Conservation (phyloP, 1,284 basidiomycete species). For the Fomitopsis betulina region DNA sequence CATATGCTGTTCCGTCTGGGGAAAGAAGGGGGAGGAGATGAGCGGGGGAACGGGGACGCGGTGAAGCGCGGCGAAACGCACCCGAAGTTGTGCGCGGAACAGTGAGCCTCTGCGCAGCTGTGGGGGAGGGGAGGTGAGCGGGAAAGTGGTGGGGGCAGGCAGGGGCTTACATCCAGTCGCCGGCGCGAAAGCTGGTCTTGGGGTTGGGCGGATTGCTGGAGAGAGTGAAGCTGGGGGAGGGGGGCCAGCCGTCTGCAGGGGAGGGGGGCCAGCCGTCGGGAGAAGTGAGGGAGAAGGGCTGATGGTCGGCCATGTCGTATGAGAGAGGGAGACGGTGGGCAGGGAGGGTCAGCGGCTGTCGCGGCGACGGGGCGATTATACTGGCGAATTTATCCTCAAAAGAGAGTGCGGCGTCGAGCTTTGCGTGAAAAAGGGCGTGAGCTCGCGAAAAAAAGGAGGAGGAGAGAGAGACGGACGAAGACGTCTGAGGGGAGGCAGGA, state of each 20-base stretch:
- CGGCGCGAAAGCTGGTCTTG: constrained; percentile 62
- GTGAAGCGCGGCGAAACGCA: constrained; percentile 31
- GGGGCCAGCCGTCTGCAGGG: neutral
- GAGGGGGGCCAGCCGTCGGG: neutral
- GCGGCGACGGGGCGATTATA: neutral
- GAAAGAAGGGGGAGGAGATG: constrained; percentile 10
- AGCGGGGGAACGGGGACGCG: neutral
- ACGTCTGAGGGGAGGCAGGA: neutral
- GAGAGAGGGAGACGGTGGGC: neutral
- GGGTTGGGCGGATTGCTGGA: constrained; percentile 75
- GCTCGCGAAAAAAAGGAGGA: neutral
- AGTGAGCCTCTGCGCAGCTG: constrained; percentile 56
- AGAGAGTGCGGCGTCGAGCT: neutral
- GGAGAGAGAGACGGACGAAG: neutral
- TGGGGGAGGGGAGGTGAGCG: constrained; percentile 4
- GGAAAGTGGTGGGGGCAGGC: constrained; percentile 5
- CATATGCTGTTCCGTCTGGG: constrained; percentile 68
- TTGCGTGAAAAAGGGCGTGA: no score
- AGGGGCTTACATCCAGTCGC: constrained; percentile 74
- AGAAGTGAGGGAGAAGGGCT: neutral
- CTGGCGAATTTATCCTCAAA: neutral
- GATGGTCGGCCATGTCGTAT: neutral
- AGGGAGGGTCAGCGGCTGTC: neutral
- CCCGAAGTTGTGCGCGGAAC: constrained; percentile 74
- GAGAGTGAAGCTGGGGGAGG: constrained; percentile 43